These are phyloP conservation scores for Talaromyces sp. DNA, from an alignment of 2,329 filamentous ascomycete species.

Conservation along the genomic window DNA sequence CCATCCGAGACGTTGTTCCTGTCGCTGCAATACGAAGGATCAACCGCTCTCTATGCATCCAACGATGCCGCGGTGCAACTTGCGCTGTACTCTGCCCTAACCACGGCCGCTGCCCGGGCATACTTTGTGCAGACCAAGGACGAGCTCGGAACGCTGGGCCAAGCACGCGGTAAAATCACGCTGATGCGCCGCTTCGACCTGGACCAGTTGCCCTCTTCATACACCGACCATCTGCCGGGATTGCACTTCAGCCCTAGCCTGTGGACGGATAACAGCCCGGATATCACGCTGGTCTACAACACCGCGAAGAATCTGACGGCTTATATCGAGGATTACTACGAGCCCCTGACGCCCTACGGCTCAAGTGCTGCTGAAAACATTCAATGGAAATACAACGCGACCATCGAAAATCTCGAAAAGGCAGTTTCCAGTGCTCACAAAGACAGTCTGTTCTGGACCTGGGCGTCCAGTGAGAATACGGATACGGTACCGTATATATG, in stretches of 20 bases:
- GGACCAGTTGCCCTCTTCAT: conserved; percentile 34
- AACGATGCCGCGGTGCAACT: conserved; percentile 39
- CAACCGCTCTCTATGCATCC: conserved; percentile 18
- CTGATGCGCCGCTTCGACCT: conserved; percentile 48
- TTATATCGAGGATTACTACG: conserved; percentile 51
- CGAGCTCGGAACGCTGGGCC: conserved; percentile 35
- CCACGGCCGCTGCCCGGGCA: conserved; percentile 34
- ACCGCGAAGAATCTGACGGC: conserved; percentile 35
- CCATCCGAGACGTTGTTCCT: conserved; percentile 46
- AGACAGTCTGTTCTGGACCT: conserved; percentile 48
- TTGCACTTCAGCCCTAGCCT: conserved; percentile 45
- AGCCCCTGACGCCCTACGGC: conserved; percentile 32
- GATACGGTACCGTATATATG: conserved; percentile 38
- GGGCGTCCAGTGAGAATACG: conserved; percentile 45
- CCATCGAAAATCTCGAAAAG: conserved; percentile 36
- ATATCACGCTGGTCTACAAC: conserved; percentile 46
- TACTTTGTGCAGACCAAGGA: conserved; percentile 41
- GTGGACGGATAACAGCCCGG: conserved; percentile 45
- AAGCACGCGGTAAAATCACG: conserved; percentile 39
- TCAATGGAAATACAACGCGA: conserved; percentile 45
- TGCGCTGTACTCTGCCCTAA: conserved; percentile 39
- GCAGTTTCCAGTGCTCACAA: conserved; percentile 32
- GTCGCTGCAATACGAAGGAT: conserved; percentile 48
- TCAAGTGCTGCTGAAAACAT: conserved; percentile 40
- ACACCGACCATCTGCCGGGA: conserved; percentile 42